Conservation (phyloP, 140 eudicot genomes). For the Cichorium intybus region DNA sequence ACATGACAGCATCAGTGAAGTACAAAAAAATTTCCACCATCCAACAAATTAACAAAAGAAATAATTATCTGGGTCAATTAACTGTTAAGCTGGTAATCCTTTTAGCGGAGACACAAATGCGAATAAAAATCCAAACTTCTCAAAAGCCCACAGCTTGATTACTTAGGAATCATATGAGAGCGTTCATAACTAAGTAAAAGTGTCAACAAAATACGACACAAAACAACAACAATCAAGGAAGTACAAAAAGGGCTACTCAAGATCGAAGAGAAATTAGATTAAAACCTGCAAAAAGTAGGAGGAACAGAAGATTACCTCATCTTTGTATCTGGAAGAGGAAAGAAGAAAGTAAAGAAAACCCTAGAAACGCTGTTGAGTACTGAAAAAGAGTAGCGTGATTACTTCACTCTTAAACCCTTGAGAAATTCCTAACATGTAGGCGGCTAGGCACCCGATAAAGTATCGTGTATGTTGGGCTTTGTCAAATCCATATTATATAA, state of each 20-base stretch:
- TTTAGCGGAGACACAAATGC: neutral
- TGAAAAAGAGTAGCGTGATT: neutral
- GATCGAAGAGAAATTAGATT: neutral
- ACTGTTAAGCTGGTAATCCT: neutral
- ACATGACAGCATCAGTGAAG: neutral
- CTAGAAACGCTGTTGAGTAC: conserved; percentile 18
- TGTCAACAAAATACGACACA: neutral
- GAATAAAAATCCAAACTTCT: conserved; percentile 2
- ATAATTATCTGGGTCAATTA: neutral
- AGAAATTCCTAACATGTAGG: neutral
- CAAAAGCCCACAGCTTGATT: neutral
- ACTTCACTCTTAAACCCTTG: conserved; percentile 22
- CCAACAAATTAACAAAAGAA: neutral
- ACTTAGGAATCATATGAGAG: neutral
- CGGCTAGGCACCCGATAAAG: neutral
- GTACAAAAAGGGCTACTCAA: neutral
- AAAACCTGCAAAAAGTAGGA: conserved; percentile 11
- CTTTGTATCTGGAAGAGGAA: conserved; percentile 16
- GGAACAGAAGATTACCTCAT: conserved; percentile 29
- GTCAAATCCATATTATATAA: neutral
- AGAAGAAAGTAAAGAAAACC: conserved; percentile 24
- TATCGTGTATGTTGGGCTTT: conserved; percentile 16
- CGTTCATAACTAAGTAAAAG: neutral
- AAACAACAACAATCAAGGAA: neutral
- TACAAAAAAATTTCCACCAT: neutral